Percentiles rank a stretch among this genome's conserved stretches.
phyloP scores from a whole-genome alignment of 306 rosid genomes.

The Lagenaria siceraria region DNA sequence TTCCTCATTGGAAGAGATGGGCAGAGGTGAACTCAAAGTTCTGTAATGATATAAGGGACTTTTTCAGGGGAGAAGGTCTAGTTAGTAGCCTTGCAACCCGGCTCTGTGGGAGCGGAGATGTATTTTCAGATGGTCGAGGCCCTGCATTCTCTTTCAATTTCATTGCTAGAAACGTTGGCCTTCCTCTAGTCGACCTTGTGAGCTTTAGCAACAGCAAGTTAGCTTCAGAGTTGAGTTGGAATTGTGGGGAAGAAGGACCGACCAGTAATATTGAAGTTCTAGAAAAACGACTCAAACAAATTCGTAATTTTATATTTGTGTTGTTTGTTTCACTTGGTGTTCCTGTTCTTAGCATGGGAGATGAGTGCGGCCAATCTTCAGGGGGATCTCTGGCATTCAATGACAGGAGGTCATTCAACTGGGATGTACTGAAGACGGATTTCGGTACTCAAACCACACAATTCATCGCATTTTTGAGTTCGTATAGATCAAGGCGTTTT shows the following conservation, averaged over 20 bases:
- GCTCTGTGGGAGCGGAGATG: slow-evolving; percentile 85
- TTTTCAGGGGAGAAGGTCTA: slow-evolving; percentile 60
- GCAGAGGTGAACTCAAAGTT: slow-evolving; percentile 68
- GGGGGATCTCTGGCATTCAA: slow-evolving; percentile 49
- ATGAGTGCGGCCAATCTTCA: slow-evolving; percentile 72
- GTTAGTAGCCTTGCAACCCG: slow-evolving; percentile 79
- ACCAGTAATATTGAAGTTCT: slow-evolving; percentile 43
- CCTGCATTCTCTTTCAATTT: slow-evolving; percentile 78
- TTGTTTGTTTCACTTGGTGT: slow-evolving; percentile 74
- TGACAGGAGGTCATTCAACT: slow-evolving; percentile 41
- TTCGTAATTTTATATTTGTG: slow-evolving; percentile 62
- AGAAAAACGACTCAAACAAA: slow-evolving; percentile 66
- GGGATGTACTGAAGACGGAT: slow-evolving; percentile 51
- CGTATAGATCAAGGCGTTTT: slow-evolving; percentile 43
- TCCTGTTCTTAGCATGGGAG: slow-evolving; percentile 94
- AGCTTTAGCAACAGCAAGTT: slow-evolving; percentile 48
- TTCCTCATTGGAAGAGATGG: slow-evolving; percentile 99
- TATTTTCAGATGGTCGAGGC: slow-evolving; percentile 61
- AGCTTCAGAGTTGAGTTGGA: slow-evolving; percentile 66
- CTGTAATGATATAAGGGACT: slow-evolving; percentile 49
- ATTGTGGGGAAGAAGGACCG: slow-evolving; percentile 94
- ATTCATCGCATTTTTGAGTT: slow-evolving; percentile 55
- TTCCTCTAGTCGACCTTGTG: slow-evolving; percentile 77
- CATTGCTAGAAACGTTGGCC: slow-evolving; percentile 49
- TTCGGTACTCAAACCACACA: slow-evolving; percentile 53